A percentile compares a stretch with the other conserved stretches of the same genome.
Evolutionary conservation across 2,329 filamentous ascomycete genomes (phyloP).

Genomic region (Drechslera avenae): DNA sequence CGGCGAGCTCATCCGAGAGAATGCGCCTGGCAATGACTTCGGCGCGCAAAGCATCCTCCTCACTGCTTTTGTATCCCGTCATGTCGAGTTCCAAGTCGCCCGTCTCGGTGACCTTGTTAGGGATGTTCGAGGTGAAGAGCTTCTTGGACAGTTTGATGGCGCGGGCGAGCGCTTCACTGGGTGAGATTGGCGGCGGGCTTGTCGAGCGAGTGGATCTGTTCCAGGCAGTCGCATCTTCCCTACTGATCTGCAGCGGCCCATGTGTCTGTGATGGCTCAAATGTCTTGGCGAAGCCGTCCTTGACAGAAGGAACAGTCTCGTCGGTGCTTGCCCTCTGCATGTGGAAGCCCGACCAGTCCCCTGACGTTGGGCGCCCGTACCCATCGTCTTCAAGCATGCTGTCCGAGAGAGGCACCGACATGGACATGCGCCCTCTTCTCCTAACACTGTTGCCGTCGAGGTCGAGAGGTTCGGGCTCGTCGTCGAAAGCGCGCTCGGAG

Average conservation of each 20-base stretch:
- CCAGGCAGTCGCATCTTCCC: conserved; percentile 44
- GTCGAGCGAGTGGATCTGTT: conserved; percentile 60
- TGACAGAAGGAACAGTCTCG: conserved; percentile 56
- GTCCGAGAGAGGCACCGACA: conserved; percentile 35
- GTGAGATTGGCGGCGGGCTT: conserved; percentile 76
- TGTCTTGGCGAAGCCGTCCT: conserved; percentile 44
- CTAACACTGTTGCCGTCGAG: conserved; percentile 57
- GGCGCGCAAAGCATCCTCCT: conserved; percentile 87
- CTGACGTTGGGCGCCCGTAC: conserved; percentile 35
- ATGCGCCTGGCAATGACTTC: conserved; percentile 94
- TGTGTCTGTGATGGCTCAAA: conserved; percentile 23
- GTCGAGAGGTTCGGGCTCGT: conserved; percentile 74
- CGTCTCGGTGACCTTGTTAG: conserved; percentile 85
- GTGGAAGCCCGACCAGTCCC: conserved; percentile 44
- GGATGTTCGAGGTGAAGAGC: conserved; percentile 87
- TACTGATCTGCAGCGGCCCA: conserved; percentile 40
- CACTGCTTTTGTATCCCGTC: conserved; percentile 93
- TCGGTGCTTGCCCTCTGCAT: conserved; percentile 59
- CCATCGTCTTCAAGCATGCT: conserved; percentile 22
- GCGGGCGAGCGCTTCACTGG: conserved; percentile 77
- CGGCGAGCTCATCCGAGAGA: conserved; percentile 88
- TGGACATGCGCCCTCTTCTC: conserved; percentile 38
- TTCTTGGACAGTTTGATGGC: conserved; percentile 85
- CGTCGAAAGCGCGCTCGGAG: conserved; percentile 59
- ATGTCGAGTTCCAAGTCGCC: conserved; percentile 98